Evolutionary conservation across 2,329 filamentous ascomycete genomes (phyloP), one percentile per base, ranked within the genome.

Genomic region (Parafenestella ontariensis): DNA sequence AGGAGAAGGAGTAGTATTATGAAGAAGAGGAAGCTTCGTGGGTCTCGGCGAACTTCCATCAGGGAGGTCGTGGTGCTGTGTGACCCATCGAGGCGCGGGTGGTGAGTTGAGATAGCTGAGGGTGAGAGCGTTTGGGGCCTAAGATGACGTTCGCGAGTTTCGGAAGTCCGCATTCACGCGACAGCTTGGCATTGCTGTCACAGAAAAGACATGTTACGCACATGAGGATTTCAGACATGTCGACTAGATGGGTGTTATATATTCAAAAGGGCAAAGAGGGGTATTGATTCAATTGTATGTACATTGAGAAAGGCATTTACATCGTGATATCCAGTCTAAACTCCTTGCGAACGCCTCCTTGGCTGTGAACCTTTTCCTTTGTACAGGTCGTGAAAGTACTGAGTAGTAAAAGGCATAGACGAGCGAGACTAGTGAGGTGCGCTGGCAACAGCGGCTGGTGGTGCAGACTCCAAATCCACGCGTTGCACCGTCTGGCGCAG

Each of bases 391-490:
- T 52, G 37, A 63, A 48, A 41, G 49, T 41, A 58, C 29, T 40
- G 33, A 40, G n/a, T 43, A 29, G 42, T 40, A 52, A 46, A 49
- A 48, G 36, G 43, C 40, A 43, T 43, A 23, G 15, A 33, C 41
- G 42, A 31, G 41, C 23, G 50, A 48, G 20, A 28, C 15, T 34
- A 34, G 31, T 34, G 31, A 34, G 8, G 15, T 34, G 36, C 49
- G 3, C 50, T 46, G 13, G 74, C 76, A 54, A 79, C 69, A 3
- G 77, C 78, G 3, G 80, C 78, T 23, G 78, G 77, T n/a, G 79
- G 77, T n/a, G 79, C 75, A 15, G 81, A 79, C 59, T 85, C 82
- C 9, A 85, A 68, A 61, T 85, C 82, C 21, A 84, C 80, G 21
- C 78, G 68, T 61, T 79, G 74, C n/a, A 85, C 82, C 31, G 78